A percentile compares a stretch with the other conserved stretches of the same genome.
These are phyloP conservation scores for Zalaria sp. DNA, from an alignment of 2,329 filamentous ascomycete species.

Conservation along the genomic window DNA sequence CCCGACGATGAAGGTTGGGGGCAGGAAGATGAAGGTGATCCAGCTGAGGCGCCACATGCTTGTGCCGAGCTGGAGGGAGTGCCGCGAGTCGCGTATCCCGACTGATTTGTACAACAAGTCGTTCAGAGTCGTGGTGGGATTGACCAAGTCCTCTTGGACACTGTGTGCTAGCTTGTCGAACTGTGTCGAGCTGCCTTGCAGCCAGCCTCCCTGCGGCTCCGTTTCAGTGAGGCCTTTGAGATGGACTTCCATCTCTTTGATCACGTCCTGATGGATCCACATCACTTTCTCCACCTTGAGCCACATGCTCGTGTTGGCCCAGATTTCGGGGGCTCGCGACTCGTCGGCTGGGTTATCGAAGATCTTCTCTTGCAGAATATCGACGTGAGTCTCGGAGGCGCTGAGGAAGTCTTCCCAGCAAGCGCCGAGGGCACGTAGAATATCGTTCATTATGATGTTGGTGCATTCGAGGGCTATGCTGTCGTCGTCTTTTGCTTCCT, in stretches of 20 bases:
- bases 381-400: slow-evolving; percentile 33
- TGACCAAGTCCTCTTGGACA: slow-evolving; percentile 36
- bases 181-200: slow-evolving; percentile 24
- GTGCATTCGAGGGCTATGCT: slow-evolving; percentile 32
- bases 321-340: slow-evolving; percentile 36
- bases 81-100: slow-evolving; percentile 36
- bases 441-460: slow-evolving; percentile 34
- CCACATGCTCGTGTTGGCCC: slow-evolving; percentile 36
- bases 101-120: slow-evolving; percentile 40
- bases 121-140: slow-evolving; percentile 34
- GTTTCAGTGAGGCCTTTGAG: slow-evolving; percentile 25
- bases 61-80: slow-evolving; percentile 33
- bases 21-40: slow-evolving; percentile 64
- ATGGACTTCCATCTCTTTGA: slow-evolving; percentile 30
- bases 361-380: slow-evolving; percentile 36
- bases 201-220: slow-evolving; percentile 20
- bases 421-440: slow-evolving; percentile 32
- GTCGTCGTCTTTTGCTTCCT: slow-evolving; percentile 28
- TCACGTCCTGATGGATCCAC: slow-evolving; percentile 33
- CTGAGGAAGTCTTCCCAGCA: slow-evolving; percentile 33
- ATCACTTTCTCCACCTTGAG: slow-evolving; percentile 38
- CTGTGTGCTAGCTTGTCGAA: slow-evolving; percentile 32
- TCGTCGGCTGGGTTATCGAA: slow-evolving; percentile 41
- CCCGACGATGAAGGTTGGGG: slow-evolving; percentile 33
- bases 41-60: slow-evolving; percentile 45